Evolutionary conservation across 768 basidiomycete species (phyloP), one percentile per base, ranked within the genome.

Genomic region (Rhodosporidiobolus sp.): DNA sequence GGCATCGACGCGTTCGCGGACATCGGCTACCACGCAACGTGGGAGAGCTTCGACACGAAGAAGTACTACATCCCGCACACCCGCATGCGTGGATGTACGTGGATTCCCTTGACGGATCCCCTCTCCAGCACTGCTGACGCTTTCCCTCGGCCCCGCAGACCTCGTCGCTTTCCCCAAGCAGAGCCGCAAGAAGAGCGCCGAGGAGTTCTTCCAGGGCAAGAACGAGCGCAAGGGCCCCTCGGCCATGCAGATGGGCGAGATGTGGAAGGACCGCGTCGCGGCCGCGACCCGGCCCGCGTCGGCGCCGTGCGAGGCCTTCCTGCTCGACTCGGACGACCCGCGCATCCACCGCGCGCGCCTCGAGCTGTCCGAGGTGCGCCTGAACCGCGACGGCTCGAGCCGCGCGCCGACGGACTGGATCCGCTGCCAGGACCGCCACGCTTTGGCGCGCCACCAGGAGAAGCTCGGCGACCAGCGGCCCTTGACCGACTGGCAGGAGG

Each of bases 1-100:
- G 91, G 95, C n/a, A 84, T 85, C 65, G 82, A 87, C 54, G 88
- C 91, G 74, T 95, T 96, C 76, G 87, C 86, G 74, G 83, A 86
- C 53, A 86, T 87, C 61, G 86, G 86, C 10, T 97, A 96, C 80
- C 88, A 87, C 72, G 92, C 94, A 1, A 82, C 84, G 24, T 86
- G 81, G 65, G 79, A 85, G 32, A 86, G 90, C 57, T 87, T 91
- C 76, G 94, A 92, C 77, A 91, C 89, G 32, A 71, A 70, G 63
- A 84, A 88, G 30, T 96, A 88, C 79, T 97, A 97, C 79, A 92
- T 97, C 66, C 93, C 94, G 19, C 94, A 97, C 77, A 97, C 94
- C 0, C 88, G 94, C 26, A 93, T 89, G 11, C 89, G 94, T 64
- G 94, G 89, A 14, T 94, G 71, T 76, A 19, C 34, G 69, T 74